Evolutionary conservation across 176 grass and related monocot species (phyloP), one percentile per base, ranked within the genome.

Genomic region (Rhynchospora breviuscula): DNA sequence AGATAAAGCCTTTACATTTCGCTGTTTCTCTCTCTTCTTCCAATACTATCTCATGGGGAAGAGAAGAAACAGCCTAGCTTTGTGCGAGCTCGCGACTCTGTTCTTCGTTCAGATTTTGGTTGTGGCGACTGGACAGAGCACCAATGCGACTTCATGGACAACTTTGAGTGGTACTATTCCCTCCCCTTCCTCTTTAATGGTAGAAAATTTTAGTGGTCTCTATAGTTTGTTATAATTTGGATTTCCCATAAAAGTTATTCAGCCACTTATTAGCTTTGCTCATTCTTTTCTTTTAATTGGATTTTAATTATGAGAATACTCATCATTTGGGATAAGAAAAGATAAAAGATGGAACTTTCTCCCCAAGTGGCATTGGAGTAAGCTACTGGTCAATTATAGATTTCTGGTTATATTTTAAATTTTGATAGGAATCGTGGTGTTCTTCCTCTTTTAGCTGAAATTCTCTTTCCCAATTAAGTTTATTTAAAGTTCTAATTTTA

Each of bases 81-180:
- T 57, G 11, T 76, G 78, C 40, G 45, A 21, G 63, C 3, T 82
- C 2, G 69, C 63, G 11, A 62, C 82, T 8, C 43, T 59, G 53
- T 78, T 90, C 72, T 40, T 89, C 8, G 56, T 64, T 57, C 51
- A 78, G 79, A 51, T 90, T 73, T 90, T 75, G 68, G 79, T 78
- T 79, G 11, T 80, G 21, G 73, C n/a, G 48, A 67, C 71, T 84
- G 87, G 35, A 71, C 87, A 87, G 64, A 52, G 53, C 0, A 53
- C 77, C 10, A 86, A 9, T 10, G 31, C 78, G 8, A 14, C 84
- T 2, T 8, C 44, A 23, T 94, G 88, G 81, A 89, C 89, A 48
- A 97, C 94, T 45, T 59, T 97, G 5, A 89, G 7, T 14, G 94
- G 94, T 91, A 86, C 46, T 74, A 5, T 75, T 52, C 70, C 19